phyloP scores from a whole-genome alignment of 1,139 yeast species.

The Protomyces gravidus region DNA sequence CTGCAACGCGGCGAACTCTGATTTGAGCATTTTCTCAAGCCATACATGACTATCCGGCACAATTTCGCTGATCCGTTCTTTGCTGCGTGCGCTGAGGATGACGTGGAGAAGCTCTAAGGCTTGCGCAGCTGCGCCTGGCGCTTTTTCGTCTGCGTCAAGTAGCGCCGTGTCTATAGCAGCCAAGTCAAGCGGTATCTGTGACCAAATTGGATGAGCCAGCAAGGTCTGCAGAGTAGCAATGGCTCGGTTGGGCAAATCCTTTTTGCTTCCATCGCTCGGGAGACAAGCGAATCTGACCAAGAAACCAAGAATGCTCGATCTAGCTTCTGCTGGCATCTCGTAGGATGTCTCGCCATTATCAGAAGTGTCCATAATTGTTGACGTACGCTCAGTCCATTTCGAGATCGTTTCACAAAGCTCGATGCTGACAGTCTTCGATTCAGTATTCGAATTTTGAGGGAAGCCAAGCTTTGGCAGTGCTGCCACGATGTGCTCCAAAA shows the following conservation, averaged over 20 bases:
- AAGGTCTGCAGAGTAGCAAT: slow-evolving; percentile 68
- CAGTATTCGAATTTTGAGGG: slow-evolving; percentile 64
- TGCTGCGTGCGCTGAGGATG: slow-evolving; percentile 68
- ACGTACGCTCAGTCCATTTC: slow-evolving; percentile 60
- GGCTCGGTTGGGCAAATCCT: slow-evolving; percentile 76
- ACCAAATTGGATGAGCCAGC: slow-evolving; percentile 71
- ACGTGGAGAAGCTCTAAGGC: slow-evolving; percentile 89
- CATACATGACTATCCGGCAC: slow-evolving; percentile 60
- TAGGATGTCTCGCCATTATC: background rate
- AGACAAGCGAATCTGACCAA: slow-evolving; percentile 83
- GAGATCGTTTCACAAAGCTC: slow-evolving; percentile 82
- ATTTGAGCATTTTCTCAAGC: slow-evolving; percentile 74
- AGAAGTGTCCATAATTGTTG: slow-evolving; percentile 2
- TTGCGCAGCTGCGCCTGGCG: slow-evolving; percentile 73
- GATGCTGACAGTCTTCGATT: slow-evolving; percentile 78
- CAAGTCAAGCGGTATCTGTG: slow-evolving; percentile 77
- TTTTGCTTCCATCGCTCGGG: slow-evolving; percentile 79
- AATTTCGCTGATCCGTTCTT: slow-evolving; percentile 72
- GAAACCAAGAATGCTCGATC: slow-evolving; percentile 85
- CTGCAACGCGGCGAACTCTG: slow-evolving; percentile 49
- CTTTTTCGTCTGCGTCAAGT: slow-evolving; percentile 68
- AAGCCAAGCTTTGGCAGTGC: slow-evolving; percentile 92
- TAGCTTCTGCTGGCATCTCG: slow-evolving; percentile 50
- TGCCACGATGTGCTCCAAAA: slow-evolving; percentile 81
- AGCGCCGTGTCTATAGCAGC: slow-evolving; percentile 82